phyloP scores from a whole-genome alignment of 2,329 filamentous ascomycete species.

The Neophaeococcomyces aloes region DNA sequence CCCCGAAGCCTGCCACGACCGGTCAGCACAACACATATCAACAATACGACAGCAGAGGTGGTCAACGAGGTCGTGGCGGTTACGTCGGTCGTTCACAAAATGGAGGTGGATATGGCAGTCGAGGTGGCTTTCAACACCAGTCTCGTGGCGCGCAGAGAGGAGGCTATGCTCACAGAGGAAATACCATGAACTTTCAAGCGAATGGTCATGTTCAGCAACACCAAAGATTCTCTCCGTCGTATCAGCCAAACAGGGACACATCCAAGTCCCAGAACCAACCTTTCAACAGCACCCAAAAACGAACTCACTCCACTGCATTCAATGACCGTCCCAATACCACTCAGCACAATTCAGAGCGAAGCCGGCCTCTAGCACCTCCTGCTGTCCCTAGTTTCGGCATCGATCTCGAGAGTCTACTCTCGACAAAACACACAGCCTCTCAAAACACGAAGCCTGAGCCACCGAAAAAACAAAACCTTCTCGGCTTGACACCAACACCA shows the following conservation, averaged over 20 bases:
- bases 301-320: constrained; percentile 21
- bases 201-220: neutral
- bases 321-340: neutral
- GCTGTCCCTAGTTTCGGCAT: constrained; percentile 21
- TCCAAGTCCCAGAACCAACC: neutral
- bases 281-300: constrained; percentile 14
- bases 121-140: constrained; percentile 8
- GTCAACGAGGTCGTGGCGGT: neutral
- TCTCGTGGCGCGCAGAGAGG: neutral
- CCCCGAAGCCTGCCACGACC: constrained; percentile 13
- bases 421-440: constrained; percentile 9
- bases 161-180: neutral
- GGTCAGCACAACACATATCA: constrained; percentile 2
- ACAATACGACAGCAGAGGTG: constrained; percentile 4
- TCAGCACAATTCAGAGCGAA: constrained; percentile 6
- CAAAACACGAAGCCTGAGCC: constrained; percentile 25
- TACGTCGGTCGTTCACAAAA: no score
- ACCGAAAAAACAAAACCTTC: constrained; percentile 36
- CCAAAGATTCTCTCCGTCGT: neutral
- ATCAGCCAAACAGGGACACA: constrained; percentile 3
- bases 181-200: neutral
- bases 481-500: constrained; percentile 37
- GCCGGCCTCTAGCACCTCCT: constrained; percentile 16
- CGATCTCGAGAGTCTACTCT: constrained; percentile 15
- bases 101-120: constrained; percentile 6